phyloP scores from a whole-genome alignment of 164 flowering plant genomes.

The Piper longum region DNA sequence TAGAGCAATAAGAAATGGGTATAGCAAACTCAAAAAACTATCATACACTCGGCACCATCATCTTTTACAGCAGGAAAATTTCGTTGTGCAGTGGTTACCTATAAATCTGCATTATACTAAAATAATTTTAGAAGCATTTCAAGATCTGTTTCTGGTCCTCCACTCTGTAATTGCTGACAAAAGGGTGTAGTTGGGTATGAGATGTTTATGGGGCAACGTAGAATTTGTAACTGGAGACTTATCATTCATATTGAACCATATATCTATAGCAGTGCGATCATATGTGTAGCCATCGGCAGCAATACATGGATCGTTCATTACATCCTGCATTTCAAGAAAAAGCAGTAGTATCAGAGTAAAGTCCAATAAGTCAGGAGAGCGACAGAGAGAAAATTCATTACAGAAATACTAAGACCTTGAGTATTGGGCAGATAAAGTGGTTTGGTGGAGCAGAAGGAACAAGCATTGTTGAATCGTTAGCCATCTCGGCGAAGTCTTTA shows the following conservation, averaged over 20 bases:
- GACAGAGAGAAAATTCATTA: not conserved
- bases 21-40: too few relatives aligned
- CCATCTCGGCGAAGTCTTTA: constrained; percentile 34
- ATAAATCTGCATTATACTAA: too few relatives aligned
- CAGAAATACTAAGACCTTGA: constrained; percentile 28
- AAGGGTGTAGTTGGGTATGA: constrained; percentile 53
- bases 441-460: constrained; percentile 29
- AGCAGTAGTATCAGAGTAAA: too few relatives aligned
- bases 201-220: constrained; percentile 39
- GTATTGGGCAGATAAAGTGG: constrained; percentile 73
- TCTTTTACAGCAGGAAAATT: too few relatives aligned
- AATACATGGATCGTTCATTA: constrained; percentile 73
- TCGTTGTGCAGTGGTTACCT: too few relatives aligned
- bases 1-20: too few relatives aligned
- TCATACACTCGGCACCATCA: too few relatives aligned
- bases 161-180: constrained; percentile 67
- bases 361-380: too few relatives aligned
- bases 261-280: constrained; percentile 59
- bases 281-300: constrained; percentile 88
- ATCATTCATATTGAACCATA: constrained; percentile 47
- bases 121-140: too few relatives aligned
- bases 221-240: constrained; percentile 10
- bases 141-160: constrained; percentile 26
- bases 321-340: constrained; percentile 29
- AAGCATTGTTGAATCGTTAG: constrained; percentile 13